A percentile compares a stretch with the other conserved stretches of the same genome.
Evolutionary conservation across 768 basidiomycete species (phyloP).

Genomic region (Lentinula edodes): DNA sequence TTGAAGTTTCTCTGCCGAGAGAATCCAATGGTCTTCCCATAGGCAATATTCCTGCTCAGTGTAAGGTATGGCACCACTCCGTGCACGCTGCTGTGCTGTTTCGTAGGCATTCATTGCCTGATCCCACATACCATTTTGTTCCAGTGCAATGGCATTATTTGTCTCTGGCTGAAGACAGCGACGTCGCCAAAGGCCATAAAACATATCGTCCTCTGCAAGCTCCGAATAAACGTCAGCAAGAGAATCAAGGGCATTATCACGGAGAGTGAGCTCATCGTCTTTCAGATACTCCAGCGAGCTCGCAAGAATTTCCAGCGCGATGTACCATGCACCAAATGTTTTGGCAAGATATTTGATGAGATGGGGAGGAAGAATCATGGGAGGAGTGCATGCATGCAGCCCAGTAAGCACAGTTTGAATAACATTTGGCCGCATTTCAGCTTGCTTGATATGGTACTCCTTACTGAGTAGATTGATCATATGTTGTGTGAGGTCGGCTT

Average conservation of each 20-base stretch:
- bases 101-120: conserved; percentile 88
- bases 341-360: conserved; percentile 95
- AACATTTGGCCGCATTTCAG: conserved; percentile 85
- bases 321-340: conserved; percentile 95
- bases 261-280: conserved; percentile 74
- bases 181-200: conserved; percentile 93
- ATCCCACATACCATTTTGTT: conserved; percentile 98
- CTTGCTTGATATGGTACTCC: conserved; percentile 89
- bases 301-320: conserved; percentile 80
- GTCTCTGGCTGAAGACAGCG: conserved; percentile 88
- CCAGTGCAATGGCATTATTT: conserved; percentile 80
- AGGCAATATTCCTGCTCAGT: conserved; percentile 93
- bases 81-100: conserved; percentile 78
- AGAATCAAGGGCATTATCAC: conserved; percentile 84
- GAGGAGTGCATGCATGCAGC: conserved; percentile 78
- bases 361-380: conserved; percentile 88
- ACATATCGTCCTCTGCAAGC: conserved; percentile 92
- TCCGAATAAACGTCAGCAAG: conserved; percentile 95
- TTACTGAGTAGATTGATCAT: conserved; percentile 88
- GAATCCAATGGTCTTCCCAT: conserved; percentile 99
- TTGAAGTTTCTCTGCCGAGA: conserved; percentile 92
- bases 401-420: conserved; percentile 87
- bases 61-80: conserved; percentile 79
- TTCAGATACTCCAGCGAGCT: conserved; percentile 71
- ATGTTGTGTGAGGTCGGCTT: conserved; percentile 82